A percentile compares a stretch with the other conserved stretches of the same genome.
phyloP scores from a whole-genome alignment of 2,329 filamentous ascomycete species.

The Botrytis aclada region DNA sequence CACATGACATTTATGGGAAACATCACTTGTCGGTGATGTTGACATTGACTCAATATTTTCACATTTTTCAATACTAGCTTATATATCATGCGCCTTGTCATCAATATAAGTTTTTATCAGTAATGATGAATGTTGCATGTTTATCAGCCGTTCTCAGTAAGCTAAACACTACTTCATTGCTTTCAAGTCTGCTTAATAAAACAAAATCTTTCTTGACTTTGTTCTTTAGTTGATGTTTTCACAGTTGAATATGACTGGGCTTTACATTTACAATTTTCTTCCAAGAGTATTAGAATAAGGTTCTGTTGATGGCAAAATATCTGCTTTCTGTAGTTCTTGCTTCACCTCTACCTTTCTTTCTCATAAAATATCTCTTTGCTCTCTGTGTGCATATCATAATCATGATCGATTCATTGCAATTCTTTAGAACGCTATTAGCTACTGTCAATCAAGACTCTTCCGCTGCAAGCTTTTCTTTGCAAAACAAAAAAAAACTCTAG shows the following conservation, averaged over 20 bases:
- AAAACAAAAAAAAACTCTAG: not conserved
- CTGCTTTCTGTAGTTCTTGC: not conserved
- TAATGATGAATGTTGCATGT: not conserved
- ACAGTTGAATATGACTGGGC: not conserved
- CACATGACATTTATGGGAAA: not conserved
- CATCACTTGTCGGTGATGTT: not conserved
- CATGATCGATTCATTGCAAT: not conserved
- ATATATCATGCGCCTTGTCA: not conserved
- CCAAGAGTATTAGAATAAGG: too few relatives aligned
- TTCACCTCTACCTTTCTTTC: not conserved
- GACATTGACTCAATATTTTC: not conserved
- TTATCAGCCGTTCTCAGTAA: not conserved
- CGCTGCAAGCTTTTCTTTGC: not conserved
- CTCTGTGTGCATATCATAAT: not conserved
- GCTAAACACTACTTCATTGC: not conserved
- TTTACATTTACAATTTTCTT: too few relatives aligned
- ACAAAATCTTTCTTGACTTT: not conserved
- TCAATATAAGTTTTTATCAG: accelerated
- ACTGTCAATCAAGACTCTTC: not conserved
- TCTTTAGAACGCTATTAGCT: not conserved
- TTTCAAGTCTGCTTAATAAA: not conserved
- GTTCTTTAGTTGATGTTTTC: not conserved
- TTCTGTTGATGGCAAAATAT: not conserved
- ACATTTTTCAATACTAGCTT: not conserved
- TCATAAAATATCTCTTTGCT: not conserved